Conservation (phyloP, 1,284 basidiomycete genomes). For the Ganoderma lingzhi region DNA sequence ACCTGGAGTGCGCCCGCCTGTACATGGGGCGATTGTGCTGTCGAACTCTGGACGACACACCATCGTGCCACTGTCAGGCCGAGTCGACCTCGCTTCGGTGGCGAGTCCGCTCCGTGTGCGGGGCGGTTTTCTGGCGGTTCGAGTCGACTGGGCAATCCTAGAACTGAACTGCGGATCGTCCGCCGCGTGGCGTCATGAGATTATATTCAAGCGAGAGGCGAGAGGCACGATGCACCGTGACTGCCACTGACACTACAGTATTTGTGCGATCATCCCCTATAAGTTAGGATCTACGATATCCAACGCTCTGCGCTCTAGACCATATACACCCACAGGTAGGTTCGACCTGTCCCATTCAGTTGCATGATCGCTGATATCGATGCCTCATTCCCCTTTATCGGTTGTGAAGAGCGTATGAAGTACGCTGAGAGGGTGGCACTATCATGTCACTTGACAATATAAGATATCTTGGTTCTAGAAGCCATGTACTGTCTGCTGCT, state of each 20-base stretch:
- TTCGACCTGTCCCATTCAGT: background rate
- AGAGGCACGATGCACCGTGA: background rate
- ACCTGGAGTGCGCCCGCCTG: conserved; percentile 6
- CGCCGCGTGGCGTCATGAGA: background rate
- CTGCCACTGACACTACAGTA: background rate
- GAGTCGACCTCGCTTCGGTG: background rate
- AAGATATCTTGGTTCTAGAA: background rate
- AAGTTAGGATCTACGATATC: conserved; percentile 11
- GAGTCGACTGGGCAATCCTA: background rate
- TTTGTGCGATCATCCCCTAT: conserved; percentile 8
- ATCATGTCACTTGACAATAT: background rate
- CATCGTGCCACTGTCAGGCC: background rate
- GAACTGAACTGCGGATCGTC: conserved; percentile 14
- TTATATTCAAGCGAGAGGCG: background rate
- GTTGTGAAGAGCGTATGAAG: background rate
- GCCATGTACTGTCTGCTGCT: background rate
- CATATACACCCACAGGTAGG: background rate
- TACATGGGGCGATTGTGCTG: background rate
- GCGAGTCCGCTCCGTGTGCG: background rate
- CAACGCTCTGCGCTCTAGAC: background rate
- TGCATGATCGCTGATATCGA: background rate
- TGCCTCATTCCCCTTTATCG: background rate
- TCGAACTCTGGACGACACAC: background rate
- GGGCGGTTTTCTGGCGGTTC: background rate
- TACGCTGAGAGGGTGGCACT: background rate